Evolutionary conservation across 371 early-diverging fungal species (phyloP).

Genomic region (Lichtheimia ornata): DNA sequence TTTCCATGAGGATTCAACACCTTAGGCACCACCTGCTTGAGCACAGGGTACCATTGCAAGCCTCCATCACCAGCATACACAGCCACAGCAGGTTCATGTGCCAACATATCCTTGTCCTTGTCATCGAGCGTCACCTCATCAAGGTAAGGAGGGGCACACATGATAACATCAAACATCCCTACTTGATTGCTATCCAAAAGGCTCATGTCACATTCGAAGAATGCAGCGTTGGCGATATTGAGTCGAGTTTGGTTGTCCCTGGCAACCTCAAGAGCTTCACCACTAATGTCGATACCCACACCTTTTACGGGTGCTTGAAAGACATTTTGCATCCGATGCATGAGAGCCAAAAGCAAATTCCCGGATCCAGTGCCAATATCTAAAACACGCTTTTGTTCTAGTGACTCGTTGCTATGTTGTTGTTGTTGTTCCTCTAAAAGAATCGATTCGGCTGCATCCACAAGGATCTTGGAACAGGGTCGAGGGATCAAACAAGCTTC

Average conservation of each 20-base stretch:
- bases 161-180: constrained; percentile 59
- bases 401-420: background rate
- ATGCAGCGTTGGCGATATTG: constrained; percentile 16
- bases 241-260: constrained; percentile 41
- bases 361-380: constrained; percentile 83
- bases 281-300: constrained; percentile 68
- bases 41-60: constrained; percentile 62
- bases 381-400: constrained; percentile 33
- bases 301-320: constrained; percentile 30
- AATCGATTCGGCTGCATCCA: constrained; percentile 37
- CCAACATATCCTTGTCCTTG: constrained; percentile 17
- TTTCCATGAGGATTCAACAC: constrained; percentile 43
- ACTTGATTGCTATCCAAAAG: constrained; percentile 10
- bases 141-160: constrained; percentile 77
- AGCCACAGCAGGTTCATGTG: constrained; percentile 66
- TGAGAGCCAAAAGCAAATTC: constrained; percentile 64
- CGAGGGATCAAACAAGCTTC: constrained; percentile 74
- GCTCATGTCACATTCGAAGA: constrained; percentile 46
- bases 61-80: constrained; percentile 68
- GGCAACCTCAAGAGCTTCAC: constrained; percentile 60
- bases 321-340: constrained; percentile 18
- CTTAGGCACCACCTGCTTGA: constrained; percentile 39
- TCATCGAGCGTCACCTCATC: constrained; percentile 31
- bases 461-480: constrained; percentile 67
- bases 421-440: background rate